phyloP scores from a whole-genome alignment of 2,329 filamentous ascomycete species.

The Pseudocercospora pini-densiflorae region DNA sequence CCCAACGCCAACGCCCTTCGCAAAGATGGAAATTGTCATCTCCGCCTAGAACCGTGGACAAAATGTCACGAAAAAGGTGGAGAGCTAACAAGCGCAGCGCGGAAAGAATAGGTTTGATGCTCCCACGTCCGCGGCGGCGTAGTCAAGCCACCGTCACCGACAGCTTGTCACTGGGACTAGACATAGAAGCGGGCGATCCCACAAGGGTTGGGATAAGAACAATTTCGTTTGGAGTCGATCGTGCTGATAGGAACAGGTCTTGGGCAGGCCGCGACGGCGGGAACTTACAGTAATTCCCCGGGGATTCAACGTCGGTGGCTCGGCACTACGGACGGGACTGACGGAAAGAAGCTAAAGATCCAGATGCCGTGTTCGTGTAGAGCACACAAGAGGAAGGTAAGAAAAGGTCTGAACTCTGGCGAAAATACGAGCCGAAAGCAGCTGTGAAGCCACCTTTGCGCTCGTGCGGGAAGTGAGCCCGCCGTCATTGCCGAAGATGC shows the following conservation, averaged over 20 bases:
- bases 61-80: constrained; percentile 14
- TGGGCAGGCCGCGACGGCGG: constrained; percentile 18
- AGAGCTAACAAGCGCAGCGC: constrained; percentile 12
- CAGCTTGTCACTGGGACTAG: constrained; percentile 23
- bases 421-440: neutral
- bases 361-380: constrained; percentile 19
- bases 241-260: constrained; percentile 13
- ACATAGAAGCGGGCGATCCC: constrained; percentile 18
- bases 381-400: neutral
- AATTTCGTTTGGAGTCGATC: constrained; percentile 31
- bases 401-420: neutral
- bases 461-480: neutral
- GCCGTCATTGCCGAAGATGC: neutral
- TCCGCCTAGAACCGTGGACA: constrained; percentile 17
- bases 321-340: constrained; percentile 22
- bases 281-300: constrained; percentile 21
- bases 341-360: constrained; percentile 18
- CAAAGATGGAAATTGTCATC: constrained; percentile 23
- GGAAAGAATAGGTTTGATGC: constrained; percentile 25
- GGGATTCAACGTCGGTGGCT: constrained; percentile 17
- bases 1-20: constrained; percentile 22
- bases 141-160: constrained; percentile 27
- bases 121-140: constrained; percentile 25
- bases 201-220: constrained; percentile 24
- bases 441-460: neutral